A percentile compares a stretch with the other conserved stretches of the same genome.
Evolutionary conservation across 2,329 filamentous ascomycete genomes (phyloP).

Genomic region (Calonectria fujianensis): DNA sequence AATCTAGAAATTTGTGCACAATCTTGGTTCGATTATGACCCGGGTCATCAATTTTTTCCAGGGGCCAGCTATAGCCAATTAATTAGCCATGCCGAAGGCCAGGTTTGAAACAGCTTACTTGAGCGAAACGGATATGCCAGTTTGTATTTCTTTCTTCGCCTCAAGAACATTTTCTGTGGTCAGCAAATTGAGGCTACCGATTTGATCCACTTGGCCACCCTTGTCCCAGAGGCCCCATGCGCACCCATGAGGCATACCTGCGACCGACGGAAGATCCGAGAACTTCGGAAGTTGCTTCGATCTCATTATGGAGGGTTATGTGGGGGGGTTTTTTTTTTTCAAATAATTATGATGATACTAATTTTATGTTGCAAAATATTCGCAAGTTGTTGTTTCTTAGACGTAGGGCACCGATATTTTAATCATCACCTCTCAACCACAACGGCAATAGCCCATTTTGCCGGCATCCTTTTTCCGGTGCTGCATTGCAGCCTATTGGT

Average conservation of each 20-base stretch:
- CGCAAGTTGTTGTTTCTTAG: background rate
- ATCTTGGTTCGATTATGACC: background rate
- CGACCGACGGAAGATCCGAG: conserved; percentile 63
- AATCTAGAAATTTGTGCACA: conserved; percentile 23
- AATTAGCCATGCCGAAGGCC: background rate
- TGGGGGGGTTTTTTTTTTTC: no score
- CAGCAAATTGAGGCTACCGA: conserved; percentile 73
- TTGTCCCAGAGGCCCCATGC: conserved; percentile 71
- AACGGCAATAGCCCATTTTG: no score
- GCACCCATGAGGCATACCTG: conserved; percentile 68
- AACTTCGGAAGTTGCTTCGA: conserved; percentile 62
- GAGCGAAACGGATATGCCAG: conserved; percentile 70
- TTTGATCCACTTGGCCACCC: conserved; percentile 68
- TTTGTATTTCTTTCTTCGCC: conserved; percentile 51
- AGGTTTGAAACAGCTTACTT: conserved; percentile 62
- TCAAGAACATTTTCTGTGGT: conserved; percentile 63
- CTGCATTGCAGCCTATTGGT: background rate
- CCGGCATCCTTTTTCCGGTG: conserved; percentile 3
- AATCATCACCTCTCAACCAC: background rate
- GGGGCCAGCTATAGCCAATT: conserved; percentile 61
- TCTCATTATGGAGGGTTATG: background rate
- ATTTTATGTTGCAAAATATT: background rate
- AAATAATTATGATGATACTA: background rate
- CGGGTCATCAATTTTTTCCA: conserved; percentile 54
- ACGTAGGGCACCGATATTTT: background rate